Conservation (phyloP, 495 filamentous ascomycete species). For the Trichoderma parareesei region DNA sequence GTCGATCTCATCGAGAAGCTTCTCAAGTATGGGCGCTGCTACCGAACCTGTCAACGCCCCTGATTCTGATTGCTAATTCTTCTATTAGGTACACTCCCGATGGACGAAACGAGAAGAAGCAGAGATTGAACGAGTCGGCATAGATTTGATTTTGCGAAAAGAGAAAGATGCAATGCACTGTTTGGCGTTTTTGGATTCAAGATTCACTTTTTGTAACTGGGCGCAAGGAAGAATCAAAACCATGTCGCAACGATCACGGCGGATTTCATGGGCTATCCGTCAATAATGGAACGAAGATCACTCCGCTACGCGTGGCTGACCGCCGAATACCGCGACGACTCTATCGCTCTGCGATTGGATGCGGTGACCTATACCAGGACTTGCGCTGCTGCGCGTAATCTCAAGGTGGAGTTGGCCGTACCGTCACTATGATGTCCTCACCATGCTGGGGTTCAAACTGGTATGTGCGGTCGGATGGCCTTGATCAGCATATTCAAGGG, state of each 20-base stretch:
- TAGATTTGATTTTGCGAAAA: neutral
- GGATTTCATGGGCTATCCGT: neutral
- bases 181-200: conserved; percentile 5
- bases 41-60: neutral
- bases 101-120: conserved; percentile 45
- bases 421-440: no score
- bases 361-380: no score
- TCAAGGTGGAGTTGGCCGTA: no score
- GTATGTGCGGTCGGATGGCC: no score
- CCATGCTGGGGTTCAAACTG: no score
- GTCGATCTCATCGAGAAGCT: conserved; percentile 98
- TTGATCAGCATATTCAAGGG: no score
- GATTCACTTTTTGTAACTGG: neutral
- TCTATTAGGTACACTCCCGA: conserved; percentile 40
- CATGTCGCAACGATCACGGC: neutral
- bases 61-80: neutral
- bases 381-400: no score
- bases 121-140: conserved; percentile 12
- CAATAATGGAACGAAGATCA: neutral
- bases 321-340: neutral
- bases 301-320: neutral
- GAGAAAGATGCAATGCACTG: neutral
- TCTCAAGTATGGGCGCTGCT: conserved; percentile 57
- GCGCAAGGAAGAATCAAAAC: conserved; percentile 4
- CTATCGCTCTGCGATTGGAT: no score